Conservation (phyloP, 2,329 filamentous ascomycete genomes). For the Trichoderma sp. region DNA sequence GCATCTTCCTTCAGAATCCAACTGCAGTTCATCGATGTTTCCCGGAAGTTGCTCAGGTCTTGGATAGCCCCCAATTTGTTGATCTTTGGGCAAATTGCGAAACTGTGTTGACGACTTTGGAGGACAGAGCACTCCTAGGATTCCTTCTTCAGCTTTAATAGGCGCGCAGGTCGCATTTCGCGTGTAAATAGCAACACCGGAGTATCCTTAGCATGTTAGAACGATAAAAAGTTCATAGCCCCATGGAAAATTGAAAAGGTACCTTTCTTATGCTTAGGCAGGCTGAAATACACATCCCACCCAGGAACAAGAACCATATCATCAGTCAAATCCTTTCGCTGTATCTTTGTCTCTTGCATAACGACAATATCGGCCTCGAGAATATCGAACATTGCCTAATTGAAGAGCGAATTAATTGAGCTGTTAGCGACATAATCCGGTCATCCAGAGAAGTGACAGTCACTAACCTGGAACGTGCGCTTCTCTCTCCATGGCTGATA, state of each 20-base stretch:
- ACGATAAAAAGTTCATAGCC: neutral
- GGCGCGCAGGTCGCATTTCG: constrained; percentile 84
- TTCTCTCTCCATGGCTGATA: constrained; percentile 81
- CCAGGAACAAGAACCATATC: constrained; percentile 95
- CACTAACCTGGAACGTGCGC: constrained; percentile 66
- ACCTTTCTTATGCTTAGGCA: constrained; percentile 94
- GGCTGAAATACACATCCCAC: constrained; percentile 95
- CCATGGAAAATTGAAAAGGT: constrained; percentile 29
- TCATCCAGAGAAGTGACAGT: constrained; percentile 7
- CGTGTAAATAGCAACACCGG: constrained; percentile 93
- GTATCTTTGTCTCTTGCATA: constrained; percentile 96
- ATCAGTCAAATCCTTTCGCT: constrained; percentile 86
- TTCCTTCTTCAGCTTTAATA: constrained; percentile 90
- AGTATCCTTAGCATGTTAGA: constrained; percentile 66
- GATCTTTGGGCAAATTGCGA: constrained; percentile 70
- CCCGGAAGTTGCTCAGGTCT: constrained; percentile 66
- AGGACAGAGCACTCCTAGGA: constrained; percentile 77
- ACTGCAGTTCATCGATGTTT: constrained; percentile 66
- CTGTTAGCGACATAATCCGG: neutral
- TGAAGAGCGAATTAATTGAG: neutral
- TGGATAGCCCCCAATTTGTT: constrained; percentile 90
- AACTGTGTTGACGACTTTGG: constrained; percentile 73
- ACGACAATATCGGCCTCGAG: constrained; percentile 91
- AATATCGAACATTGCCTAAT: constrained; percentile 84
- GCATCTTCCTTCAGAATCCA: constrained; percentile 92